Evolutionary conservation across 23 red algal species (phyloP).

Genomic region (Agarophyton chilense): DNA sequence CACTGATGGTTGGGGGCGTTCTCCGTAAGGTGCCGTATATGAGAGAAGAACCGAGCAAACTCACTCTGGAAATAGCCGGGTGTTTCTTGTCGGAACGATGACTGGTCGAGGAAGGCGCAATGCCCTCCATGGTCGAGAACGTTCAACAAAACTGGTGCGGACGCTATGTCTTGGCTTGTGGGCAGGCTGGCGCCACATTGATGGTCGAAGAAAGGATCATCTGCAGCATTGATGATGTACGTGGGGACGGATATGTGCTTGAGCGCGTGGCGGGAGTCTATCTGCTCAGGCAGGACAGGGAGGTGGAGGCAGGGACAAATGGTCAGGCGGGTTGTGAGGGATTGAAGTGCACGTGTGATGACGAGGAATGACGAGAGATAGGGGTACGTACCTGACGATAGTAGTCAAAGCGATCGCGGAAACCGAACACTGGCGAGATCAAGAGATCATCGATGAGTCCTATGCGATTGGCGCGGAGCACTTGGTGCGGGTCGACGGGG

Average conservation of each 20-base stretch:
- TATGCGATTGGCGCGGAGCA: slow-evolving; percentile 62
- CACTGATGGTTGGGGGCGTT: not conserved
- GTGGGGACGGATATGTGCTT: slow-evolving; percentile 64
- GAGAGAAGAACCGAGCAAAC: slow-evolving; percentile 65
- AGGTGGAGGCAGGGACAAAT: too few species aligned
- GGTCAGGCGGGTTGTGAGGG: too few species aligned
- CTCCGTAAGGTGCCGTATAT: slow-evolving; percentile 26
- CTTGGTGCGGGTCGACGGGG: slow-evolving; percentile 44
- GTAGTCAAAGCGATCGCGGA: slow-evolving; percentile 80
- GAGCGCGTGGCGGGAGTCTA: slow-evolving; percentile 66
- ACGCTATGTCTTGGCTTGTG: slow-evolving; percentile 42
- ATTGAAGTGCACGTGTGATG: slow-evolving; percentile 14
- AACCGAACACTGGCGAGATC: slow-evolving; percentile 89
- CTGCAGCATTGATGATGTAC: slow-evolving; percentile 65
- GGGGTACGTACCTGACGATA: slow-evolving; percentile 64
- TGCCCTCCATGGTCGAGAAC: slow-evolving; percentile 85
- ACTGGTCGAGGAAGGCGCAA: slow-evolving; percentile 78
- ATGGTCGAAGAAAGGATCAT: slow-evolving; percentile 91
- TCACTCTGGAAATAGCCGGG: slow-evolving; percentile 63
- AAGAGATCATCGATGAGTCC: slow-evolving; percentile 88
- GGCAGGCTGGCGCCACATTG: slow-evolving; percentile 47
- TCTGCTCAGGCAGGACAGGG: not conserved
- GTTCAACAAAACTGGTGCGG: slow-evolving; percentile 65
- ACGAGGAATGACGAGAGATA: not conserved
- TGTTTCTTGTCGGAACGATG: not conserved